These are phyloP conservation scores for Nemania diffusa DNA, from an alignment of 2,329 filamentous ascomycete genomes.

Conservation along the genomic window DNA sequence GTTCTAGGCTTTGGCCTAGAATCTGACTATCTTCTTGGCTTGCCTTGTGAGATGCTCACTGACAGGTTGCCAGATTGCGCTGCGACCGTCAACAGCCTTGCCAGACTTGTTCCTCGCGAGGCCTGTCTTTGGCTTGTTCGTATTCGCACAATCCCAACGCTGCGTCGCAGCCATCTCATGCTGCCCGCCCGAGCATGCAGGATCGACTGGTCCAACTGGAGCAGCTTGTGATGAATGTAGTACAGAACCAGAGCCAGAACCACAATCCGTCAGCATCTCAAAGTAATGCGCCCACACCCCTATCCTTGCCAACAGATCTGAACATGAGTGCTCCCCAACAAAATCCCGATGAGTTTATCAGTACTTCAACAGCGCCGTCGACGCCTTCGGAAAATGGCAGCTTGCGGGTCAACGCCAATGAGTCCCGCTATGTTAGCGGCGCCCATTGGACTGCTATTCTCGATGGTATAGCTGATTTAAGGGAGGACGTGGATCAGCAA, in stretches of 20 bases:
- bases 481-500: slow-evolving; percentile 37
- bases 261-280: too few relatives aligned
- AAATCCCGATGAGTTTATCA: too few relatives aligned
- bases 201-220: slow-evolving; percentile 24
- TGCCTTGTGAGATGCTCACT: too few relatives aligned
- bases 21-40: too few relatives aligned
- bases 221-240: slow-evolving; percentile 25
- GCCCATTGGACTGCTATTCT: slow-evolving; percentile 56
- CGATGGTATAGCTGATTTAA: slow-evolving; percentile 54
- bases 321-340: too few relatives aligned
- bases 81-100: slow-evolving; percentile 24
- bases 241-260: slow-evolving; percentile 15
- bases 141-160: slow-evolving; percentile 20
- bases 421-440: slow-evolving; percentile 51
- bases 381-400: slow-evolving; percentile 23
- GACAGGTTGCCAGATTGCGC: slow-evolving; percentile 12
- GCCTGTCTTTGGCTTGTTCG: slow-evolving; percentile 18
- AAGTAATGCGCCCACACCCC: neutral
- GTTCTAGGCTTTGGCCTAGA: too few relatives aligned
- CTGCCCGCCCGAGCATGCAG: slow-evolving; percentile 15
- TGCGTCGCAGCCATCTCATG: neutral
- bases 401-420: slow-evolving; percentile 49
- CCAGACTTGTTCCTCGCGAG: slow-evolving; percentile 24
- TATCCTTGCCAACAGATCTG: too few relatives aligned
- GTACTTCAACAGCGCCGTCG: too few relatives aligned